phyloP scores from a whole-genome alignment of 202 grass and related monocot species.

The Bolboschoenoplectus hybrid region DNA sequence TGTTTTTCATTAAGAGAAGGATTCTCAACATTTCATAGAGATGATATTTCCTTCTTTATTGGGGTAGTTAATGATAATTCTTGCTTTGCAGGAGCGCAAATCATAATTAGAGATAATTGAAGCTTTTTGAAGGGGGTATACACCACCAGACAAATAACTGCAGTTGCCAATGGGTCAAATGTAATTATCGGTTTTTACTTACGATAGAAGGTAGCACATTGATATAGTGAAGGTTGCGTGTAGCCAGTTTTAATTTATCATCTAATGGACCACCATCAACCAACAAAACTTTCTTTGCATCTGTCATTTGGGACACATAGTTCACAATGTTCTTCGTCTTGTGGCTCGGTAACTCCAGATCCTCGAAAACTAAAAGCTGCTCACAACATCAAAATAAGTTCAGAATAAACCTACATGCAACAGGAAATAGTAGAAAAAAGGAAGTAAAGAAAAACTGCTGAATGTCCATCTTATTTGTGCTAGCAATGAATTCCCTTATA shows the following conservation, averaged over 20 bases:
- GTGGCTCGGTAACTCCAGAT: conserved; percentile 70
- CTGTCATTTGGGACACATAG: conserved; percentile 60
- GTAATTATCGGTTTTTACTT: conserved; percentile 43
- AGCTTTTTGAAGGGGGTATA: background rate
- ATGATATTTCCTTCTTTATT: background rate
- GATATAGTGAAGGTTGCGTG: conserved; percentile 82
- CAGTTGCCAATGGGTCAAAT: background rate
- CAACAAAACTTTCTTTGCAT: conserved; percentile 77
- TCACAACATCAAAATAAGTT: background rate
- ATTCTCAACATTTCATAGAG: background rate
- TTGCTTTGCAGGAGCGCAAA: background rate
- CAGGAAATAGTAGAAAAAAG: background rate
- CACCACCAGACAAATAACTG: background rate
- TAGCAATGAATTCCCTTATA: background rate
- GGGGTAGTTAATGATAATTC: background rate
- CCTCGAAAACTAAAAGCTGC: conserved; percentile 77
- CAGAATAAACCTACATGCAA: background rate
- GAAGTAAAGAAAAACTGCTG: background rate
- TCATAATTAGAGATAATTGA: conserved; percentile 1
- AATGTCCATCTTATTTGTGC: background rate
- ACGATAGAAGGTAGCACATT: conserved; percentile 80
- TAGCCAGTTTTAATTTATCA: conserved; percentile 75
- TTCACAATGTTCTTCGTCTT: conserved; percentile 85
- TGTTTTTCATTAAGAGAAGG: background rate
- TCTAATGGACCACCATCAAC: conserved; percentile 70